phyloP scores from a whole-genome alignment of 2,329 filamentous ascomycete genomes.

The Aspergillus neoniger region DNA sequence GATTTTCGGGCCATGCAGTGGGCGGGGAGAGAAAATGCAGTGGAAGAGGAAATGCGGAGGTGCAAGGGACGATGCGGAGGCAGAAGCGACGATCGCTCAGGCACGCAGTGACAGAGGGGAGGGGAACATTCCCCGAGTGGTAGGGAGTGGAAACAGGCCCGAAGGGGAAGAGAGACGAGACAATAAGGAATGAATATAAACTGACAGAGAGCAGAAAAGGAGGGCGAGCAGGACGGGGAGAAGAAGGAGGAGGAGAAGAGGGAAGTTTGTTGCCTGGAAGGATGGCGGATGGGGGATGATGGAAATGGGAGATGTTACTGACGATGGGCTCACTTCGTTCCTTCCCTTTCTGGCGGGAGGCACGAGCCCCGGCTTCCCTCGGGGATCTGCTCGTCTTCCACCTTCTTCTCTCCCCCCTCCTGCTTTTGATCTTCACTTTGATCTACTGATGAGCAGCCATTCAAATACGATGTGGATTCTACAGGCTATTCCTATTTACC shows the following conservation, averaged over 20 bases:
- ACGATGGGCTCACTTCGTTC: not conserved
- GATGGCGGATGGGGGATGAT: constrained; percentile 13
- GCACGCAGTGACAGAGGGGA: constrained; percentile 11
- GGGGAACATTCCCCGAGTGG: constrained; percentile 10
- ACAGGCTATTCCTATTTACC: too few relatives aligned
- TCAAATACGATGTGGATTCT: too few relatives aligned
- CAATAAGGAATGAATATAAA: not conserved
- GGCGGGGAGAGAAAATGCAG: constrained; percentile 22
- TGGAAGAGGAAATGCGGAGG: constrained; percentile 23
- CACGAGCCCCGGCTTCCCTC: constrained; percentile 1
- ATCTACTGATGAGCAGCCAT: too few relatives aligned
- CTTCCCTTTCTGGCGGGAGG: not conserved
- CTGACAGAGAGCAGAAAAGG: not conserved
- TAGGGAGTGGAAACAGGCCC: not conserved
- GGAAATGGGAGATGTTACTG: not conserved
- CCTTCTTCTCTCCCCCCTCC: too few relatives aligned
- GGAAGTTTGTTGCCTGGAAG: constrained; percentile 10
- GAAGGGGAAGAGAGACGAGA: not conserved
- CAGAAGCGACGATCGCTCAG: constrained; percentile 23
- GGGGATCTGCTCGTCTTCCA: not conserved
- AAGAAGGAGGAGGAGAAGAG: constrained; percentile 1
- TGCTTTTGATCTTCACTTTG: too few relatives aligned
- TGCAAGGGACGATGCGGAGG: constrained; percentile 23
- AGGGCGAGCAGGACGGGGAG: constrained; percentile 12
- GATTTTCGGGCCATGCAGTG: constrained; percentile 66